These are phyloP conservation scores for Pythium guiyangense DNA, from an alignment of 352 stramenopile species.

Conservation along the genomic window DNA sequence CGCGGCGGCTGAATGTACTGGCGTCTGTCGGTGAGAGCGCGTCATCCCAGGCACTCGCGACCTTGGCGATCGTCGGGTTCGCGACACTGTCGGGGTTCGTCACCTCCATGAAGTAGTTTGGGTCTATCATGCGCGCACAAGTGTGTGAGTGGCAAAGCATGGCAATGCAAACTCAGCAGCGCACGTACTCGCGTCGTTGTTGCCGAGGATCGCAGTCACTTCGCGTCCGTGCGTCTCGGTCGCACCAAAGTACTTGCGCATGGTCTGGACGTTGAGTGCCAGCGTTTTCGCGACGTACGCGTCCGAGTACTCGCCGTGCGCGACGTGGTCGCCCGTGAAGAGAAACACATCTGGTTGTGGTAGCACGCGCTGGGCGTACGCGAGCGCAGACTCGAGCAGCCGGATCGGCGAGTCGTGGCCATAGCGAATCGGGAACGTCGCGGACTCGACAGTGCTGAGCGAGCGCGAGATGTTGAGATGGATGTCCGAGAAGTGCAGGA, in stretches of 20 bases:
- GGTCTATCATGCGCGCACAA: slow-evolving; percentile 37
- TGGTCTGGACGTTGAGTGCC: slow-evolving; percentile 51
- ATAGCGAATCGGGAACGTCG: slow-evolving; percentile 39
- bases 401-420: slow-evolving; percentile 42
- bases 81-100: slow-evolving; percentile 41
- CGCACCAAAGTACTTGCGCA: slow-evolving; percentile 64
- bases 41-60: slow-evolving; percentile 42
- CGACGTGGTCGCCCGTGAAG: slow-evolving; percentile 77
- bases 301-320: slow-evolving; percentile 56
- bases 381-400: slow-evolving; percentile 69
- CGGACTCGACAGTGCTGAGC: slow-evolving; percentile 27
- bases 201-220: slow-evolving; percentile 73
- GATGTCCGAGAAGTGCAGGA: slow-evolving; percentile 85
- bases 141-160: too few relatives aligned
- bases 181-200: slow-evolving; percentile 60
- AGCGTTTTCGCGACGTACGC: slow-evolving; percentile 57
- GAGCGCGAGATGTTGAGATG: slow-evolving; percentile 71
- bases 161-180: too few relatives aligned
- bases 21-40: slow-evolving; percentile 51
- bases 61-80: slow-evolving; percentile 55
- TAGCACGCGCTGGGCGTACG: slow-evolving; percentile 52
- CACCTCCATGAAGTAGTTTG: slow-evolving; percentile 73
- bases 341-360: slow-evolving; percentile 63
- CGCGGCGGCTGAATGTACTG: slow-evolving; percentile 41
- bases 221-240: slow-evolving; percentile 27